These are phyloP conservation scores for Pythium aphanidermatum DNA, from an alignment of 352 stramenopile species.

Conservation along the genomic window DNA sequence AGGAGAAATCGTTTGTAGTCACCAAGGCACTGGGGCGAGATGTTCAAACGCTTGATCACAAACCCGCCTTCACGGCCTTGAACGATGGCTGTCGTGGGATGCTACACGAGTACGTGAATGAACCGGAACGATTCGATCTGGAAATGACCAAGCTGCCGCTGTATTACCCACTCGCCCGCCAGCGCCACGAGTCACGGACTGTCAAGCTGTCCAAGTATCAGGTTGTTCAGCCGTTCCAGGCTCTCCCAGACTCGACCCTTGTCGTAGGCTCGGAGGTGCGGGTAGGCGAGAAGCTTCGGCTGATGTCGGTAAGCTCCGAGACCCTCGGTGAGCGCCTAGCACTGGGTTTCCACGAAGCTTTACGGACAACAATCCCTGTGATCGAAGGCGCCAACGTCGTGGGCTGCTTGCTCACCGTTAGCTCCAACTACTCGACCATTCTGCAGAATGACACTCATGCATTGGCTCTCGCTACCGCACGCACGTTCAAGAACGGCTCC, in stretches of 20 bases:
- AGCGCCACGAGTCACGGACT: constrained; percentile 30
- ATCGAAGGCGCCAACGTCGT: constrained; percentile 55
- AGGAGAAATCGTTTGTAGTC: constrained; percentile 58
- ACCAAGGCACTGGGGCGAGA: constrained; percentile 57
- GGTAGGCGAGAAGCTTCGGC: constrained; percentile 55
- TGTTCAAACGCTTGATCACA: constrained; percentile 58
- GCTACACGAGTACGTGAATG: constrained; percentile 52
- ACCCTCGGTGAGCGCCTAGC: constrained; percentile 42
- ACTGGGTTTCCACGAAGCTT: constrained; percentile 44
- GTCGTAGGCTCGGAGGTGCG: constrained; percentile 47
- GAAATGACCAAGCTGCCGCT: constrained; percentile 57
- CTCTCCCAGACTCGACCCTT: constrained; percentile 40
- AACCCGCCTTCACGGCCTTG: constrained; percentile 61
- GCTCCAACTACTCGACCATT: constrained; percentile 62
- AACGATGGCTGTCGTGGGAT: constrained; percentile 75
- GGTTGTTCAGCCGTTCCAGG: constrained; percentile 63
- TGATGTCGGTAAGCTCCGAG: constrained; percentile 67
- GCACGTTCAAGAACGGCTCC: constrained; percentile 45
- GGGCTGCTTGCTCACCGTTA: constrained; percentile 59
- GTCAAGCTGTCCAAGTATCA: constrained; percentile 52
- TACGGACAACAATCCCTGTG: constrained; percentile 45
- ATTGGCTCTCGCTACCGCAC: constrained; percentile 44
- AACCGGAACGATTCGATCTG: constrained; percentile 58
- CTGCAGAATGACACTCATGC: constrained; percentile 57
- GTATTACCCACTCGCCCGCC: constrained; percentile 67